Percentiles rank a stretch among this genome's conserved stretches.
phyloP scores from a whole-genome alignment of 345 rosid genomes.

The Mallotus nudiflorus region DNA sequence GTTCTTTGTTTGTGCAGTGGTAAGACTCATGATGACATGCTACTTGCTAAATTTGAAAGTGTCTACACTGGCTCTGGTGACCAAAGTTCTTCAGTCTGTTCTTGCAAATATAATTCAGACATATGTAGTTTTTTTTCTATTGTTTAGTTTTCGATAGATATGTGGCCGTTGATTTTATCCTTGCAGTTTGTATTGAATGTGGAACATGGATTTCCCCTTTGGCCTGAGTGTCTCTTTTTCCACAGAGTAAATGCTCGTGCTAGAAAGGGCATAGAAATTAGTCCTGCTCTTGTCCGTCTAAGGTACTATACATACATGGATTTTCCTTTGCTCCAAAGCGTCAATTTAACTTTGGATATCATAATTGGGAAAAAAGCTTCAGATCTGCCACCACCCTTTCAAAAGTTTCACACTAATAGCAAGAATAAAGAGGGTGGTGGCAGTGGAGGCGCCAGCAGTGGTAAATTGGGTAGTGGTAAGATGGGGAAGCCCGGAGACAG shows the following conservation, averaged over 20 bases:
- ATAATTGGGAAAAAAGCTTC: not conserved
- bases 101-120: not conserved
- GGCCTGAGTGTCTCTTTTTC: constrained; percentile 85
- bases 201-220: constrained; percentile 92
- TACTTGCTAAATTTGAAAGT: constrained; percentile 80
- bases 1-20: constrained; percentile 50
- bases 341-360: not conserved
- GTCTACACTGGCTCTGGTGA: constrained; percentile 92
- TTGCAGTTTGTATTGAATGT: constrained; percentile 77
- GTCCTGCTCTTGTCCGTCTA: constrained; percentile 69
- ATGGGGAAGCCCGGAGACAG: constrained; percentile 23
- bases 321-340: not conserved
- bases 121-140: not conserved
- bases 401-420: no score
- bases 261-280: constrained; percentile 72
- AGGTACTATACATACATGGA: constrained; percentile 41
- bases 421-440: constrained; percentile 13
- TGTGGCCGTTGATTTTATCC: constrained; percentile 20
- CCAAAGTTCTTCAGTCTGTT: constrained; percentile 58
- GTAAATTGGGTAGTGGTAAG: constrained; percentile 20
- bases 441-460: constrained; percentile 18
- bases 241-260: constrained; percentile 84
- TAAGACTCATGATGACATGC: constrained; percentile 67
- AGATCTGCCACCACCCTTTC: not conserved
- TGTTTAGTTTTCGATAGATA: not conserved